Evolutionary conservation across 2,329 filamentous ascomycete species (phyloP), one percentile per base, ranked within the genome.

Genomic region (Graphiopsis chlorocephala): DNA sequence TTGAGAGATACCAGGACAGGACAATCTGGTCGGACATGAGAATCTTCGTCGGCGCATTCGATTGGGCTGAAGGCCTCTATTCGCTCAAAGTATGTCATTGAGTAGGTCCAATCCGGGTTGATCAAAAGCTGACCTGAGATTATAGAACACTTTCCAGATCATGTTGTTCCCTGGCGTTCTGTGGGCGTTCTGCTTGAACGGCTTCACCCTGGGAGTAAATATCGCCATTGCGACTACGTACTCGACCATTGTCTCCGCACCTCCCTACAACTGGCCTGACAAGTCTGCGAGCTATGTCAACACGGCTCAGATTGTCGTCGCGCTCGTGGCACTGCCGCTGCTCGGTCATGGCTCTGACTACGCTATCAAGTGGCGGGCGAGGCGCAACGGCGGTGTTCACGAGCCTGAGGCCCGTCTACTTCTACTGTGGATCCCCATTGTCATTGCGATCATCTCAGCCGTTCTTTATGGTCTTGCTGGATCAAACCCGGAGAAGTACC

Each of bases 171-270:
- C 79, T 20, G 78, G 80, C 33, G 76, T 81, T 17, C 69, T 80
- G 33, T 81, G 78, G 78, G 77, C 77, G 2, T 68, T 81, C 15
- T 71, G 73, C 7, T 64, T 81, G 1, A 80, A 81, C 60, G 77
- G 78, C 0, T 67, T 78, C 5, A 77, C 75, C 0, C 71, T 79
- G 2, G 79, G 79, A 1, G 73, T 77, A 56, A 80, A 81, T 64
- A 76, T 82, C 25, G 78, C 77, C n/a, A 76, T 81, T 20, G 76
- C 75, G 7, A 80, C 78, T 0, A 81, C 78, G 0, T 81, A 80
- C 64, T 73, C 76, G 23, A 72, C 63, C 33, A 77, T 80, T 38
- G 59, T 81, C 20, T 71, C 73, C 3, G 67, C 68, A 1, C 63
- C 75, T 0, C 76, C 76, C 0, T 81, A 81, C 67, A 75, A 73